Percentiles rank a stretch among this genome's conserved stretches.
Evolutionary conservation across 202 grass and related monocot genomes (phyloP).

Genomic region (Panicum virgatum): DNA sequence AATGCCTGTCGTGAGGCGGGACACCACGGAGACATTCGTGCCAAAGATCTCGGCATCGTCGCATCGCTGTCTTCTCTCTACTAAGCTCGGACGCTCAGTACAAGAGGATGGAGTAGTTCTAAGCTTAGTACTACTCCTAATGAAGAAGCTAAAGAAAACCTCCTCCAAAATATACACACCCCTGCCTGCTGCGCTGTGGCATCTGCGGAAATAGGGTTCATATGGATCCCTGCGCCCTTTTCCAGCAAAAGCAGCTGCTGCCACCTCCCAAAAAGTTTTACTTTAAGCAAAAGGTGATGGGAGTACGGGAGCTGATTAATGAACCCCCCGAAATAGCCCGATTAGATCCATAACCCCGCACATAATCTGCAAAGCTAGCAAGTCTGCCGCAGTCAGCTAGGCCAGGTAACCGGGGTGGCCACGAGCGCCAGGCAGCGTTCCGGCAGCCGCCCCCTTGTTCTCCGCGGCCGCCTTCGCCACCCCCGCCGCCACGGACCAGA

Average conservation of each 20-base stretch:
- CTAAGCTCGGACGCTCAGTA: background rate
- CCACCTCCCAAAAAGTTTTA: background rate
- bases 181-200: background rate
- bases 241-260: background rate
- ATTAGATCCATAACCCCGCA: background rate
- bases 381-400: background rate
- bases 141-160: background rate
- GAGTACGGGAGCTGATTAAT: slow-evolving; percentile 13
- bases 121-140: too few relatives aligned
- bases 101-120: too few relatives aligned
- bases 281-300: background rate
- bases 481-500: slow-evolving; percentile 62
- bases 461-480: too few relatives aligned
- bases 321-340: background rate
- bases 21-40: slow-evolving; percentile 21
- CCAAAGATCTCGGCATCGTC: slow-evolving; percentile 11
- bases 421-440: background rate
- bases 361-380: background rate
- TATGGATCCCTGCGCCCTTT: slow-evolving; percentile 4
- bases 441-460: background rate
- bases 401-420: background rate
- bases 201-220: background rate
- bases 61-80: background rate
- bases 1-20: slow-evolving; percentile 1
- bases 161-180: slow-evolving; percentile 12